These are phyloP conservation scores for Beauveria sp. DNA, from an alignment of 2,329 filamentous ascomycete genomes.

Conservation along the genomic window DNA sequence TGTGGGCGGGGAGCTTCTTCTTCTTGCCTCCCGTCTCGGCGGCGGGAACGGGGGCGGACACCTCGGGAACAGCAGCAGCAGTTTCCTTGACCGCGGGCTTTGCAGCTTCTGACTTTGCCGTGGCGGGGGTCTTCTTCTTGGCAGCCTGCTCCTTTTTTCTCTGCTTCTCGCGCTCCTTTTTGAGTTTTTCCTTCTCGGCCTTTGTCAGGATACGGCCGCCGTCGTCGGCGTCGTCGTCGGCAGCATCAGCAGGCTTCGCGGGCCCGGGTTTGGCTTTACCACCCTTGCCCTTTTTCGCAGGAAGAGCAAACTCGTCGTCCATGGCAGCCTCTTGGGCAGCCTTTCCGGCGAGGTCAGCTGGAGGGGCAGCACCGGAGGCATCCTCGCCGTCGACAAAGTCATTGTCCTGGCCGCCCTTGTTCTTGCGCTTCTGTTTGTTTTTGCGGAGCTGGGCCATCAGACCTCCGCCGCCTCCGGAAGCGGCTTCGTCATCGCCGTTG, in stretches of 20 bases:
- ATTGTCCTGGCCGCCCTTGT: constrained; percentile 72
- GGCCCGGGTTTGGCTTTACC: constrained; percentile 39
- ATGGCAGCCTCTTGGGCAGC: constrained; percentile 72
- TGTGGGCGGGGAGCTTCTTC: constrained; percentile 79
- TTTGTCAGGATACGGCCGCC: constrained; percentile 78
- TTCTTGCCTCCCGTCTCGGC: constrained; percentile 57
- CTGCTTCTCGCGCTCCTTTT: constrained; percentile 98
- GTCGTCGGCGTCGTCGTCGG: constrained; percentile 44
- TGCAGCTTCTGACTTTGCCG: constrained; percentile 44
- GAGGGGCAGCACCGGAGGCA: constrained; percentile 24
- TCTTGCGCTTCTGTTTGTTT: constrained; percentile 80
- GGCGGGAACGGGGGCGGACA: constrained; percentile 24
- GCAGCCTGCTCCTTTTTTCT: constrained; percentile 92
- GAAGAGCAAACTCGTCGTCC: constrained; percentile 79
- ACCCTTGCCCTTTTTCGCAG: constrained; percentile 67
- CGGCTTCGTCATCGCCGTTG: constrained; percentile 44
- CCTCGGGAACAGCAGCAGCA: constrained; percentile 38
- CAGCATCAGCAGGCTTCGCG: constrained; percentile 37
- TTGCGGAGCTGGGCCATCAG: constrained; percentile 75
- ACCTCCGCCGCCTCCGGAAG: constrained; percentile 52
- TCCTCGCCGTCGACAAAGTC: constrained; percentile 61
- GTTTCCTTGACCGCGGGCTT: constrained; percentile 40
- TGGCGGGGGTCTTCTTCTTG: constrained; percentile 64
- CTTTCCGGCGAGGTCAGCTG: constrained; percentile 47
- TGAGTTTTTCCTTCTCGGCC: constrained; percentile 96